These are phyloP conservation scores for Cryptosporidium bovis DNA, from an alignment of 169 alveolate genomes.

Conservation along the genomic window DNA sequence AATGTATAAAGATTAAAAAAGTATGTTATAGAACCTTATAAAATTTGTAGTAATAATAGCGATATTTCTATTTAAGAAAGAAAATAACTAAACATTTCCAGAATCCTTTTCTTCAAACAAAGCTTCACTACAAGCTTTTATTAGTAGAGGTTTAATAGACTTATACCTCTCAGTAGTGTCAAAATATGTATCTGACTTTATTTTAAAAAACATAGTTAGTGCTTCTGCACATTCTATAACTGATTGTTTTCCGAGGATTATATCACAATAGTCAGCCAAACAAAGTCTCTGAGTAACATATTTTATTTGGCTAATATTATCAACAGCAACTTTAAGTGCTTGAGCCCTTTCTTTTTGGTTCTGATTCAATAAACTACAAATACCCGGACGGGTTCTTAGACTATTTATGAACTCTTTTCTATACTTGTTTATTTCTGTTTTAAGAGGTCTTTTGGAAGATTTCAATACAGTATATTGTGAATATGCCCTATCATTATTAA, in stretches of 20 bases:
- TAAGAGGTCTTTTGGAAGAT: slow-evolving; percentile 40
- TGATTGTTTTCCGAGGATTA: slow-evolving; percentile 52
- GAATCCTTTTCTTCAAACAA: slow-evolving; percentile 5
- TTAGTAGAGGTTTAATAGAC: slow-evolving; percentile 2
- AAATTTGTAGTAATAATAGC: neutral
- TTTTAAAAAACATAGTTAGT: slow-evolving; percentile 30
- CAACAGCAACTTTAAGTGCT: slow-evolving; percentile 40
- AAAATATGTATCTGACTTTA: slow-evolving; percentile 32
- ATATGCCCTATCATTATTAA: slow-evolving; percentile 66
- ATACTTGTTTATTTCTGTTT: slow-evolving; percentile 2
- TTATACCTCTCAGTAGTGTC: slow-evolving; percentile 31
- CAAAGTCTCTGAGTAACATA: slow-evolving; percentile 20
- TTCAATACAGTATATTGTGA: slow-evolving; percentile 34
- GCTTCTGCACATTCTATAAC: slow-evolving; percentile 71
- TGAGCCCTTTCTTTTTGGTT: slow-evolving; percentile 31
- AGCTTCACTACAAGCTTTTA: slow-evolving; percentile 52
- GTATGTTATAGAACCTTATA: neutral
- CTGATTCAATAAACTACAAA: slow-evolving; percentile 41
- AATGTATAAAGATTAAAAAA: slow-evolving; percentile 1
- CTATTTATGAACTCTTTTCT: slow-evolving; percentile 13
- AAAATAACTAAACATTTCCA: neutral
- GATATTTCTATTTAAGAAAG: neutral
- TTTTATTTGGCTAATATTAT: slow-evolving; percentile 29
- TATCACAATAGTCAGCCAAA: slow-evolving; percentile 54
- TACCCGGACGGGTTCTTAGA: slow-evolving; percentile 41